phyloP scores from a whole-genome alignment of 192 early-diverging fungal genomes.

The Gaertneriomyces semiglobifer region DNA sequence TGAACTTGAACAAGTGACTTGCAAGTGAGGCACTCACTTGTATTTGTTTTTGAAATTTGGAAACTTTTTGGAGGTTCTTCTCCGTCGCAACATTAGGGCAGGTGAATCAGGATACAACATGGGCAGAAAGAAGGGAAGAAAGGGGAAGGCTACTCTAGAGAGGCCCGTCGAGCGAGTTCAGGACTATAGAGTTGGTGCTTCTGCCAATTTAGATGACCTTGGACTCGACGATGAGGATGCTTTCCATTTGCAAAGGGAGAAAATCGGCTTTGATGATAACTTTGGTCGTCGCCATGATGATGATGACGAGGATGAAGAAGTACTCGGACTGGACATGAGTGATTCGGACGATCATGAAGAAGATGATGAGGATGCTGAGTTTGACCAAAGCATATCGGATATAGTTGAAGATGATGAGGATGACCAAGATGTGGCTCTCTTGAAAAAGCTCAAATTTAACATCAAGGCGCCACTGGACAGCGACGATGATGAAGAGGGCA shows the following conservation, averaged over 20 bases:
- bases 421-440: constrained; percentile 36
- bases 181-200: constrained; percentile 24
- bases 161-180: background rate
- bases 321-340: constrained; percentile 64
- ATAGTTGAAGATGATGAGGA: constrained; percentile 30
- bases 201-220: constrained; percentile 24
- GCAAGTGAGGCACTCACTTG: background rate
- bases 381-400: background rate
- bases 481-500: constrained; percentile 30
- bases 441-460: constrained; percentile 30
- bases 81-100: too few relatives aligned
- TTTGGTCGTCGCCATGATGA: constrained; percentile 29
- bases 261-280: constrained; percentile 6
- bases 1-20: too few relatives aligned
- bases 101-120: constrained; percentile 57
- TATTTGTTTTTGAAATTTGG: background rate
- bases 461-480: background rate
- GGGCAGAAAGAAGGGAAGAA: constrained; percentile 1
- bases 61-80: background rate
- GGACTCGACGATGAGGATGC: constrained; percentile 39
- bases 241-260: constrained; percentile 41
- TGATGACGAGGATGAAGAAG: constrained; percentile 73
- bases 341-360: constrained; percentile 29
- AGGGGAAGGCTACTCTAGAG: background rate
- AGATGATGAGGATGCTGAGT: constrained; percentile 24